These are phyloP conservation scores for Monosiga brevicollis DNA, from an alignment of 78 protist genomes.

Conservation along the genomic window DNA sequence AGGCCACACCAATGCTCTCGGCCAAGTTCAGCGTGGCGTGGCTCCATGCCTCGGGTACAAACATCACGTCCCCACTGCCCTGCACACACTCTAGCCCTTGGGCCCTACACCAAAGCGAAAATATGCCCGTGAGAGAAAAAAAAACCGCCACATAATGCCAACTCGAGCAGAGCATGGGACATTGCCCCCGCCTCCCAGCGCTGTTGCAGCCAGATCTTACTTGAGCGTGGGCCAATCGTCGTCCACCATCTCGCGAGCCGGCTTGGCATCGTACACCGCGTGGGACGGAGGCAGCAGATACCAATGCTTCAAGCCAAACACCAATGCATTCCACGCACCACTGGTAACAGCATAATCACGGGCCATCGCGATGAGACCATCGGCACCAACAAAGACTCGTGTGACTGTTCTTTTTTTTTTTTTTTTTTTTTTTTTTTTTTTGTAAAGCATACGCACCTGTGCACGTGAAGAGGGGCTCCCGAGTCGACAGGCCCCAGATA, in stretches of 20 bases:
- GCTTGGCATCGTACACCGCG: conserved; percentile 4
- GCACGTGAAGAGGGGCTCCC: not conserved
- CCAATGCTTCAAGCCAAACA: conserved; percentile 4
- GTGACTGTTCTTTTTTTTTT: not conserved
- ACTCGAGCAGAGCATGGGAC: not conserved
- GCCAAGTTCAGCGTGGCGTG: not conserved
- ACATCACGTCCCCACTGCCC: conserved; percentile 1
- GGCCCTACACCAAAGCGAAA: no score
- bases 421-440: no score
- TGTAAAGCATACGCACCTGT: not conserved
- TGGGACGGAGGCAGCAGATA: not conserved
- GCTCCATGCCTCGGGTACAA: conserved; percentile 2
- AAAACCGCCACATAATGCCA: not conserved
- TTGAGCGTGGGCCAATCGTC: no score
- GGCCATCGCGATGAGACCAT: not conserved
- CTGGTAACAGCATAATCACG: not conserved
- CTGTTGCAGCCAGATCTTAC: no score
- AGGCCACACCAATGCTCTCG: not conserved
- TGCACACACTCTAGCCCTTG: not conserved
- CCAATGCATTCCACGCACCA: not conserved
- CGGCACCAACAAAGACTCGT: not conserved
- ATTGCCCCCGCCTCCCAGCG: not conserved
- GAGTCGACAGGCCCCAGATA: not conserved
- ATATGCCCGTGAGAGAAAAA: no score
- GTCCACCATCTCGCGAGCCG: no score